phyloP scores from a whole-genome alignment of 805 yeast genomes.

The Ogataea salicorniae region DNA sequence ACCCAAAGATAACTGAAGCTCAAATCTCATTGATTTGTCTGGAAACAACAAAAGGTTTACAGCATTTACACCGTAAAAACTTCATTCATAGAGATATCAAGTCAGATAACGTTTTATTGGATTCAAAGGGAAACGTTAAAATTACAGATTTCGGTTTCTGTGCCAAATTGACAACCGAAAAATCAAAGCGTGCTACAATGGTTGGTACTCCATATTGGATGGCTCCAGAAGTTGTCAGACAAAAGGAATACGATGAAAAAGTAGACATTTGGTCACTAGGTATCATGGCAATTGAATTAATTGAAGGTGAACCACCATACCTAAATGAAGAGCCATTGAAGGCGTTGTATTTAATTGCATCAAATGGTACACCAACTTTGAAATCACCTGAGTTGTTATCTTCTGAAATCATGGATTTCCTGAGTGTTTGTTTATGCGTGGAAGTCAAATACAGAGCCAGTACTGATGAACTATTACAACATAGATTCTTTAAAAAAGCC shows the following conservation, averaged over 20 bases:
- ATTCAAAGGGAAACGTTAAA: conserved; percentile 79
- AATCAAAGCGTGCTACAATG: conserved; percentile 91
- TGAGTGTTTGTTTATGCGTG: conserved; percentile 88
- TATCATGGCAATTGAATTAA: conserved; percentile 97
- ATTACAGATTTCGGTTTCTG: conserved; percentile 95
- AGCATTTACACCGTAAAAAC: conserved; percentile 85
- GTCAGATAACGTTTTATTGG: conserved; percentile 87
- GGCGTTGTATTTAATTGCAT: conserved; percentile 90
- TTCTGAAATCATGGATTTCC: conserved; percentile 73
- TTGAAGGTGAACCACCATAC: conserved; percentile 98
- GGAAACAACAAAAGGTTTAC: conserved; percentile 87
- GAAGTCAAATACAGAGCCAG: conserved; percentile 89
- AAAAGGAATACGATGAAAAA: conserved; percentile 93
- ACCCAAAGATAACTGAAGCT: conserved; percentile 69
- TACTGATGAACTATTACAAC: conserved; percentile 80
- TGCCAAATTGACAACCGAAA: conserved; percentile 81
- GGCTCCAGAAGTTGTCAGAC: conserved; percentile 98
- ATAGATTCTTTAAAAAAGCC: conserved; percentile 61
- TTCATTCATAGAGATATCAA: conserved; percentile 96
- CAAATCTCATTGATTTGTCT: conserved; percentile 90
- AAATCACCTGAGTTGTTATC: conserved; percentile 77
- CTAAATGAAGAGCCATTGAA: conserved; percentile 92
- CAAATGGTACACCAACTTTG: conserved; percentile 92
- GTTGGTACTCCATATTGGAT: conserved; percentile 99
- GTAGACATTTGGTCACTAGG: conserved; percentile 98